Conservation (phyloP, 1,139 yeast species). For the Taiozyma sp. region DNA sequence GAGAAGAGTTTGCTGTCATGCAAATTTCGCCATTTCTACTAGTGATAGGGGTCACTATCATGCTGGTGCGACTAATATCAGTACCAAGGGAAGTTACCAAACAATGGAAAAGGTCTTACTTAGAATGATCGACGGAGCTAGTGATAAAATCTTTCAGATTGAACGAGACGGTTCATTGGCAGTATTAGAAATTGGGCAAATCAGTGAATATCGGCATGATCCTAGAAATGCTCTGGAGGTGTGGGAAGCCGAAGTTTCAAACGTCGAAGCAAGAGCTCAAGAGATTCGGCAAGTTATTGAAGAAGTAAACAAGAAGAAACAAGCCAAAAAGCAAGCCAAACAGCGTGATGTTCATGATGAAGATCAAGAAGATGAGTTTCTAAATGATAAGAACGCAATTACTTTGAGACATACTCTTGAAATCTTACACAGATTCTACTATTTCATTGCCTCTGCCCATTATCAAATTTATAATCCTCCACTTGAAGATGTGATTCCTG, state of each 20-base stretch:
- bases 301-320: not conserved
- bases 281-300: conserved; percentile 11
- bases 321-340: not conserved
- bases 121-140: conserved; percentile 53
- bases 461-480: conserved; percentile 30
- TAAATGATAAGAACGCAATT: conserved; percentile 14
- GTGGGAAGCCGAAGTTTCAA: conserved; percentile 34
- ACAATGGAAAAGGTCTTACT: conserved; percentile 65
- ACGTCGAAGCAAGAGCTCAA: conserved; percentile 14
- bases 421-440: conserved; percentile 66
- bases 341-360: not conserved
- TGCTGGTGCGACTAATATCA: conserved; percentile 6
- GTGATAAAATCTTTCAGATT: conserved; percentile 39
- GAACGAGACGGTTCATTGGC: conserved; percentile 44
- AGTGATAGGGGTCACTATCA: not conserved
- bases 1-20: conserved; percentile 81
- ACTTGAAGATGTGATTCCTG: conserved; percentile 10
- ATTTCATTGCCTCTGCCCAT: conserved; percentile 76
- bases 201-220: conserved; percentile 45
- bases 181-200: conserved; percentile 53
- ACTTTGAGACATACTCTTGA: conserved; percentile 32
- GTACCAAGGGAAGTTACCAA: conserved; percentile 28
- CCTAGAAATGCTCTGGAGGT: conserved; percentile 45
- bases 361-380: not conserved
- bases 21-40: conserved; percentile 48